phyloP scores from a whole-genome alignment of 257 asterid genomes.

The Parsonsia alboflavescens region DNA sequence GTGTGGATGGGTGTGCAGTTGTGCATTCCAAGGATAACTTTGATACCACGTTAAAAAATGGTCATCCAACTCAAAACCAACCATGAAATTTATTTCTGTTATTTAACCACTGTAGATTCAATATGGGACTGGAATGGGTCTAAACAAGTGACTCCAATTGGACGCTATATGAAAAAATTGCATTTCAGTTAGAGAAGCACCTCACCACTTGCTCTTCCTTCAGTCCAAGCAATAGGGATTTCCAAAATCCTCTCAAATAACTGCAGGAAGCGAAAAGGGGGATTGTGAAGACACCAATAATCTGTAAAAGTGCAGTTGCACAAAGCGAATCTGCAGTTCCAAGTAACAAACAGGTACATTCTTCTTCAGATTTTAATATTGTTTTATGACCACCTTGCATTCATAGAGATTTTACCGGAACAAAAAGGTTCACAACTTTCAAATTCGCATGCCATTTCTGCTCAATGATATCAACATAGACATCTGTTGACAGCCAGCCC shows the following conservation, averaged over 20 bases:
- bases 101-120: background rate
- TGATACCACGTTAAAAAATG: background rate
- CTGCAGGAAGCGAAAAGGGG: conserved; percentile 39
- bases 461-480: conserved; percentile 79
- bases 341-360: conserved; percentile 8
- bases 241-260: conserved; percentile 93
- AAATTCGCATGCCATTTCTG: conserved; percentile 98
- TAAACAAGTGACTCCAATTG: background rate
- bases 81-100: background rate
- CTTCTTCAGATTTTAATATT: conserved; percentile 13
- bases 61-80: background rate
- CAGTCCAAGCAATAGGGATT: conserved; percentile 88
- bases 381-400: conserved; percentile 9
- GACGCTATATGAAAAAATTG: background rate
- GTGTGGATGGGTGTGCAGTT: background rate
- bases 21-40: background rate
- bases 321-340: conserved; percentile 2
- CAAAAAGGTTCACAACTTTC: conserved; percentile 81
- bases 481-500: conserved; percentile 96
- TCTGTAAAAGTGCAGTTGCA: conserved; percentile 10
- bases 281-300: conserved; percentile 21
- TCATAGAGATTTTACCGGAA: conserved; percentile 65
- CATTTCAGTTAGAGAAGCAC: conserved; percentile 52
- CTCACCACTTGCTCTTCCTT: conserved; percentile 99
- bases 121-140: background rate